Evolutionary conservation across 495 filamentous ascomycete species (phyloP).

Genomic region (Pyrenula massariospora): DNA sequence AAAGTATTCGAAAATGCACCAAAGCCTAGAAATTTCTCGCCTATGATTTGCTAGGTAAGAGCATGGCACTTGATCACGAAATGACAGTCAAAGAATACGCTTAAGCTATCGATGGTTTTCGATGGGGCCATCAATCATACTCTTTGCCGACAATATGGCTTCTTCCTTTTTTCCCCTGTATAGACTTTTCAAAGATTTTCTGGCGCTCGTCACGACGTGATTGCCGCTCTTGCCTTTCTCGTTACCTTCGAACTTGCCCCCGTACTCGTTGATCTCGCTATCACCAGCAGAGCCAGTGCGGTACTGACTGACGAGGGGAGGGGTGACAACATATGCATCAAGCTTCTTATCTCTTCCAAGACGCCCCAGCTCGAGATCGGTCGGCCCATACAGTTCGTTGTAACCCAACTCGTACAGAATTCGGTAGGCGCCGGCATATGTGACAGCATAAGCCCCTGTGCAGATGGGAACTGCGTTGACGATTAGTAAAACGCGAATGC

Average conservation of each 20-base stretch:
- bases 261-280: neutral
- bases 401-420: neutral
- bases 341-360: neutral
- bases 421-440: neutral
- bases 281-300: neutral
- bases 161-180: neutral
- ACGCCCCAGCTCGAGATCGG: neutral
- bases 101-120: too few species aligned
- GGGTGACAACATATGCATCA: neutral
- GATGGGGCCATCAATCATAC: too few species aligned
- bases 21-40: too few species aligned
- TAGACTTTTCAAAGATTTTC: neutral
- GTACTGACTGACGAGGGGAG: neutral
- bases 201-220: neutral
- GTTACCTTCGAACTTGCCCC: neutral
- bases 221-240: neutral
- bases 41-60: too few species aligned
- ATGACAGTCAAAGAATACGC: too few species aligned
- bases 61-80: too few species aligned
- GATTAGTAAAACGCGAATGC: neutral
- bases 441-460: neutral
- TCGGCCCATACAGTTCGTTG: neutral
- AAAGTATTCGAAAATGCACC: too few species aligned
- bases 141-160: neutral
- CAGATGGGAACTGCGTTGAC: neutral